These are phyloP conservation scores for Davidsoniella virescens DNA, from an alignment of 2,329 filamentous ascomycete species.

Conservation along the genomic window DNA sequence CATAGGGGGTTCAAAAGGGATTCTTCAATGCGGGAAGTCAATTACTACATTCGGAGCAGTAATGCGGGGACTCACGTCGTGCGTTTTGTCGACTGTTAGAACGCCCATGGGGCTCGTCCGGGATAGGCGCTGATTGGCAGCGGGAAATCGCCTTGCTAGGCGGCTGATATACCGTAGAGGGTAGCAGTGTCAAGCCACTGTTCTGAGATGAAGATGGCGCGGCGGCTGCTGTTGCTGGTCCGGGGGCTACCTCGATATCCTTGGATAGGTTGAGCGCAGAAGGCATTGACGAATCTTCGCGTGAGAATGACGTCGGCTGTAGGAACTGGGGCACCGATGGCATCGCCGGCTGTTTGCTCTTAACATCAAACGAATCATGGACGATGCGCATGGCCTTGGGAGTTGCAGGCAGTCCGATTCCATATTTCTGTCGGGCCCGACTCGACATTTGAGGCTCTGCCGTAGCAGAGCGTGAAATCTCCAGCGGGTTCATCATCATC, in stretches of 20 bases:
- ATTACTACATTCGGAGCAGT: too few relatives aligned
- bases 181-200: conserved; percentile 32
- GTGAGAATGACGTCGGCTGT: not conserved
- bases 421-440: conserved; percentile 28
- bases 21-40: not conserved
- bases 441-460: conserved; percentile 42
- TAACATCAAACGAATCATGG: conserved; percentile 34
- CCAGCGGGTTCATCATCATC: conserved; percentile 23
- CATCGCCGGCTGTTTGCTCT: conserved; percentile 11
- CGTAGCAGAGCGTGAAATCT: conserved; percentile 45
- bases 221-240: conserved; percentile 41
- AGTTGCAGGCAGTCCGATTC: conserved; percentile 73
- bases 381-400: conserved; percentile 80
- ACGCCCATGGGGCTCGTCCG: conserved; percentile 20
- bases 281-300: not conserved
- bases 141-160: conserved; percentile 36
- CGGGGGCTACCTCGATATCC: conserved; percentile 16
- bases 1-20: too few relatives aligned
- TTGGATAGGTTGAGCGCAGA: not conserved
- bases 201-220: conserved; percentile 25
- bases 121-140: conserved; percentile 44
- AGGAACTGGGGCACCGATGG: not conserved
- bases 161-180: conserved; percentile 44
- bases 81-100: too few relatives aligned
- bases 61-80: too few relatives aligned